Evolutionary conservation across 2,329 filamentous ascomycete species (phyloP).

Genomic region (Aspergillus sp.): DNA sequence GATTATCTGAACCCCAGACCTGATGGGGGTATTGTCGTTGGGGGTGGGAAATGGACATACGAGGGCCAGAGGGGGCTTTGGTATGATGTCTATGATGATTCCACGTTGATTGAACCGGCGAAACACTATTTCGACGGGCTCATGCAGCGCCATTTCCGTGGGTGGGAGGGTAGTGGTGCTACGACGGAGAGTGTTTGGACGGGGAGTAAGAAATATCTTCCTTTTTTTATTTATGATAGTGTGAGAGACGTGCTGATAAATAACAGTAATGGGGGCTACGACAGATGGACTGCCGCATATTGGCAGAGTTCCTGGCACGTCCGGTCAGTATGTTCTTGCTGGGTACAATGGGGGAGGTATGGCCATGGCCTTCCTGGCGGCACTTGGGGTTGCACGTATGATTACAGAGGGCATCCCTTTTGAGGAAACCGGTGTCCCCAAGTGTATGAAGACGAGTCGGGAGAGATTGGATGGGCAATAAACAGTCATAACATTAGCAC

Average conservation of each 20-base stretch:
- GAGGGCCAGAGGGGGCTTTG: conserved; percentile 31
- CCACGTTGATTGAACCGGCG: conserved; percentile 48
- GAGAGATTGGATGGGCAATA: no score
- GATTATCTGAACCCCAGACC: not conserved
- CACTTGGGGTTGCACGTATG: conserved; percentile 60
- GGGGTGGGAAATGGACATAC: not conserved
- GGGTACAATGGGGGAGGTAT: conserved; percentile 69
- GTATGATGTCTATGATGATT: conserved; percentile 51
- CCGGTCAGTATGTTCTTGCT: conserved; percentile 57
- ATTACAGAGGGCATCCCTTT: conserved; percentile 32
- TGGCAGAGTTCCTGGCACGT: conserved; percentile 46
- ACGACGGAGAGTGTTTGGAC: conserved; percentile 34
- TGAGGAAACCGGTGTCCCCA: not conserved
- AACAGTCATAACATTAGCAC: no score
- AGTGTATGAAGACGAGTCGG: not conserved
- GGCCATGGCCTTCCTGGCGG: conserved; percentile 62
- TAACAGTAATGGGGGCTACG: not conserved
- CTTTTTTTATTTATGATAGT: no score
- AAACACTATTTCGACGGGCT: conserved; percentile 40
- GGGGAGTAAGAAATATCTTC: conserved; percentile 28
- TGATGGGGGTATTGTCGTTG: not conserved
- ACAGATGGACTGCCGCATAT: conserved; percentile 53
- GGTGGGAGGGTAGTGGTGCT: conserved; percentile 37
- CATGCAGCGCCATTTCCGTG: conserved; percentile 37
- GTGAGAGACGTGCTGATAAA: not conserved